These are phyloP conservation scores for Malassezia equina DNA, from an alignment of 1,284 basidiomycete genomes.

Conservation along the genomic window DNA sequence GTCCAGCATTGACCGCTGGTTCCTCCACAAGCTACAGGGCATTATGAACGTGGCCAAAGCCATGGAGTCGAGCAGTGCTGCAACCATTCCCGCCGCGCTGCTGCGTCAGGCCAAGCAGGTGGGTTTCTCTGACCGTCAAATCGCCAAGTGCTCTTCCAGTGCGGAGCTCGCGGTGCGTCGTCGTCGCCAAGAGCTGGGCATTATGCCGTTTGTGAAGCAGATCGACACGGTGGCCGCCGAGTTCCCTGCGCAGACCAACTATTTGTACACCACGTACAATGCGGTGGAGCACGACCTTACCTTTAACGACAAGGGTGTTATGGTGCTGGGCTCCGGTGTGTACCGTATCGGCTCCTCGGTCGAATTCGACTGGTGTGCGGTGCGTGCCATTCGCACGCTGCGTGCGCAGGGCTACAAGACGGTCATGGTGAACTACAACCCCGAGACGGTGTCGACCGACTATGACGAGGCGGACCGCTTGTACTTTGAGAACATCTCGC, in stretches of 20 bases:
- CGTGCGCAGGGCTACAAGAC: constrained; percentile 89
- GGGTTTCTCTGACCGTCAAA: constrained; percentile 87
- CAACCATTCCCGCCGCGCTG: constrained; percentile 59
- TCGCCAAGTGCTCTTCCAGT: constrained; percentile 68
- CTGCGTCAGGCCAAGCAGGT: constrained; percentile 82
- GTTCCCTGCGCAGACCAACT: constrained; percentile 97
- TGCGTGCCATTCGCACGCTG: constrained; percentile 86
- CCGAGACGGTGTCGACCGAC: constrained; percentile 96
- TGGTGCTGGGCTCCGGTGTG: constrained; percentile 94
- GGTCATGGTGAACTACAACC: constrained; percentile 99
- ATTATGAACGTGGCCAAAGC: constrained; percentile 31
- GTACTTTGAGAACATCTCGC: constrained; percentile 96
- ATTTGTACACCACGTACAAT: constrained; percentile 96
- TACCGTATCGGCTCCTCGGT: constrained; percentile 98
- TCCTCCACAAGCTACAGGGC: constrained; percentile 70
- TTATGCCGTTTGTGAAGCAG: constrained; percentile 90
- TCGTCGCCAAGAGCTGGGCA: constrained; percentile 70
- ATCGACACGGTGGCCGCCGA: constrained; percentile 98
- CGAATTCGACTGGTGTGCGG: constrained; percentile 99
- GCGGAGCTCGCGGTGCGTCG: constrained; percentile 80
- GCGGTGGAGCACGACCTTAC: constrained; percentile 79
- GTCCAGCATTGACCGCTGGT: constrained; percentile 97
- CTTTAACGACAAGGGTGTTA: constrained; percentile 84
- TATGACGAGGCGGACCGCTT: constrained; percentile 97
- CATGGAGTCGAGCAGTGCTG: constrained; percentile 59